Evolutionary conservation across 805 yeast species (phyloP).

Genomic region (Candida silvicultrix): DNA sequence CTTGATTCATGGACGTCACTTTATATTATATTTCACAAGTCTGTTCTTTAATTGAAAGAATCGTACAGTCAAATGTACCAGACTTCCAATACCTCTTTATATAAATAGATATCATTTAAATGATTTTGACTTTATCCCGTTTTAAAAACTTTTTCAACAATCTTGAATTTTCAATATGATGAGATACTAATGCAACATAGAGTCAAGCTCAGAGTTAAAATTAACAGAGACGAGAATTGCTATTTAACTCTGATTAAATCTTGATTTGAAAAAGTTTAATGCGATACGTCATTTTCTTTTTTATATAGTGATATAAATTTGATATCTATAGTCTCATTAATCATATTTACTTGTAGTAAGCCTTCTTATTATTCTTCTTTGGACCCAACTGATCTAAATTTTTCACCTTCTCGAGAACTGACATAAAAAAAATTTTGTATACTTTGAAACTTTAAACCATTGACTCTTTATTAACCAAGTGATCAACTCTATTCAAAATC

Average conservation of each 20-base stretch:
- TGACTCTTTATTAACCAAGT: too few species aligned
- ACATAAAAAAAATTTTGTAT: neutral
- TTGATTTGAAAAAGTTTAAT: too few species aligned
- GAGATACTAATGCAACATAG: slow-evolving; percentile 78
- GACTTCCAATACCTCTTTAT: slow-evolving; percentile 26
- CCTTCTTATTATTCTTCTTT: too few species aligned
- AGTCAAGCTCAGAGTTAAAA: slow-evolving; percentile 80
- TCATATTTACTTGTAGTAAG: too few species aligned
- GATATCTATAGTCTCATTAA: neutral
- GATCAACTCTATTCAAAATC: too few species aligned
- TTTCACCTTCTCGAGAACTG: neutral
- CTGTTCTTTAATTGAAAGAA: slow-evolving; percentile 18
- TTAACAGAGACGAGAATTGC: slow-evolving; percentile 71
- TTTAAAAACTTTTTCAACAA: too few species aligned
- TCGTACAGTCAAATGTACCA: slow-evolving; percentile 67
- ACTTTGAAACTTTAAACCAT: neutral
- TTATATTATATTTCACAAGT: slow-evolving; percentile 13
- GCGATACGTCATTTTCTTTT: too few species aligned
- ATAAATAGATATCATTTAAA: slow-evolving; percentile 3
- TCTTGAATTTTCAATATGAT: slow-evolving; percentile 38
- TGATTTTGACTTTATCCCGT: slow-evolving; percentile 9
- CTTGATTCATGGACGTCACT: slow-evolving; percentile 56
- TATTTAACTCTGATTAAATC: slow-evolving; percentile 23
- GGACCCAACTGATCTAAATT: too few species aligned
- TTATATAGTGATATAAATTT: slow-evolving; percentile 1